Percentiles rank a stretch among this genome's conserved stretches.
Evolutionary conservation across 1,139 yeast genomes (phyloP).

Genomic region (Yamadazyma epiphylla): DNA sequence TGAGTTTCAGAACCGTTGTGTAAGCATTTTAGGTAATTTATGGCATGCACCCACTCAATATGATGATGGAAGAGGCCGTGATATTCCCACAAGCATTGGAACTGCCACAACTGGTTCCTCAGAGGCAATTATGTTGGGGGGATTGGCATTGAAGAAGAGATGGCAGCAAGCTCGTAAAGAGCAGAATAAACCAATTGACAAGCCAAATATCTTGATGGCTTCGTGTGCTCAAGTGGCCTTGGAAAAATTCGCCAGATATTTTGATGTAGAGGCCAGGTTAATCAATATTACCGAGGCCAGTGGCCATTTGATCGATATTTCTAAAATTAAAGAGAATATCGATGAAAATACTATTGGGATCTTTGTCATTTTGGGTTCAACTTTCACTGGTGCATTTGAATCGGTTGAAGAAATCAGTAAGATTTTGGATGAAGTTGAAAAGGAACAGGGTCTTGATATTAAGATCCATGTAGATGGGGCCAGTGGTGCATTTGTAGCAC

Average conservation of each 20-base stretch:
- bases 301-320: slow-evolving; percentile 62
- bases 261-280: slow-evolving; percentile 83
- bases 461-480: slow-evolving; percentile 96
- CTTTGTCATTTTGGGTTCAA: slow-evolving; percentile 84
- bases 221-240: slow-evolving; percentile 91
- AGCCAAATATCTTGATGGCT: slow-evolving; percentile 92
- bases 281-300: slow-evolving; percentile 60
- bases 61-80: slow-evolving; percentile 24
- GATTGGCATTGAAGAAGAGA: slow-evolving; percentile 82
- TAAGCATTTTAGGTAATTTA: slow-evolving; percentile 70
- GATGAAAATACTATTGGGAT: slow-evolving; percentile 94
- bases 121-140: slow-evolving; percentile 92
- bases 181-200: slow-evolving; percentile 54
- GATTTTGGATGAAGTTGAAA: slow-evolving; percentile 63
- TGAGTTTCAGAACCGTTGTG: slow-evolving; percentile 77
- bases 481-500: slow-evolving; percentile 85
- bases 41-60: slow-evolving; percentile 67
- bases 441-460: slow-evolving; percentile 61
- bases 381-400: slow-evolving; percentile 91
- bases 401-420: slow-evolving; percentile 59
- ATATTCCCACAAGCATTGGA: slow-evolving; percentile 55
- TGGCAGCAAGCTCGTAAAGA: slow-evolving; percentile 72
- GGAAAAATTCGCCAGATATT: slow-evolving; percentile 90
- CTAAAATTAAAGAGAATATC: slow-evolving; percentile 55
- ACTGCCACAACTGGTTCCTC: slow-evolving; percentile 93